Evolutionary conservation across 306 rosid species (phyloP), one percentile per base, ranked within the genome.

Genomic region (Quercus dentata): DNA sequence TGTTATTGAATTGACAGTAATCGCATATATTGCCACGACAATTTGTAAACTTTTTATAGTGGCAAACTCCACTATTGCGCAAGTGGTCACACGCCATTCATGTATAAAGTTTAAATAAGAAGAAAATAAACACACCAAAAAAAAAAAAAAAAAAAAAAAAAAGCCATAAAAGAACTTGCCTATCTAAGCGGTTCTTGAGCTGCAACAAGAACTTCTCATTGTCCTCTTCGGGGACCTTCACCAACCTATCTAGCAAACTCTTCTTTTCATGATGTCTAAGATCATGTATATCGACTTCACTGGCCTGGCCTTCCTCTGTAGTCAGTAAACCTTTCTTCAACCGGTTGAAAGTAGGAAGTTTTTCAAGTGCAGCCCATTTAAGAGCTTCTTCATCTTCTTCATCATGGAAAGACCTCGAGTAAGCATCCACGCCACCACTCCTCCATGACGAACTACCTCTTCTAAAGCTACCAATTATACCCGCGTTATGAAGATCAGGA

Each of bases 361-460:
- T 84, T 17, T 84, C 81, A 54, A 84, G 76, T 21, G 87, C 81
- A 54, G 87, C 87, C 87, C 87, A 84, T 58, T 76, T 84, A 4
- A 84, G 79, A 46, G 84, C 84, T 21, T 80, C 84, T 23, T 84
- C 84, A 19, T 84, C 87, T 4, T 84, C 87, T 73, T 75, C 87
- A 0, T 56, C 63, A 4, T 56, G 75, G 3, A 70, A 54, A 14
- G 87, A 76, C 44, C 46, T 73, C 11, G 83, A 65, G 76, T 73
- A 76, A 11, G 27, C 81, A 10, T 80, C 79, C 21, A 10, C 1
- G 18, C 57, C 79, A 4, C 18, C 57, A 55, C 61, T 63, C 56
- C 84, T 80, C 76, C 78, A 78, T 9, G 81, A 62, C 2, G 84
- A 81, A 59, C 68, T 38, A 31, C 64, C 31, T 63, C 18, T 14